Conservation (phyloP, 768 basidiomycete species). For the Nevesoporus exiguus region DNA sequence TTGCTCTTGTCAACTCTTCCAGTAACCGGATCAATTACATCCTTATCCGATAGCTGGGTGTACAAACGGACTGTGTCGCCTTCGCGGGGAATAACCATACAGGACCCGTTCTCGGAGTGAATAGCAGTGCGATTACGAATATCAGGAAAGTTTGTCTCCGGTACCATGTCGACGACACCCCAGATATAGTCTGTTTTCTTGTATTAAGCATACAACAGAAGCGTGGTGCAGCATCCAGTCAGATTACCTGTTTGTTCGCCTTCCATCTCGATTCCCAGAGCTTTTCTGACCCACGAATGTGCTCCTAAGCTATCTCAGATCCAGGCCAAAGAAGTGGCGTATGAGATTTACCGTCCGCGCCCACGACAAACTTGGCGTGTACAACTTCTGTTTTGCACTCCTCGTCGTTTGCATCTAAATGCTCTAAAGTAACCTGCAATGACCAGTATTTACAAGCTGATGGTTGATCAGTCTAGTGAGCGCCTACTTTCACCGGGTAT, state of each 20-base stretch:
- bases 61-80: conserved; percentile 67
- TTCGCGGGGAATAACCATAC: conserved; percentile 75
- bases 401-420: conserved; percentile 24
- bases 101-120: conserved; percentile 66
- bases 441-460: not conserved
- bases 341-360: conserved; percentile 31
- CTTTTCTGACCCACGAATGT: conserved; percentile 46
- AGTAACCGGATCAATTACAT: conserved; percentile 40
- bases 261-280: conserved; percentile 42
- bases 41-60: conserved; percentile 56
- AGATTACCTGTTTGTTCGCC: conserved; percentile 46
- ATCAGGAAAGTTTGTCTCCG: conserved; percentile 76
- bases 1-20: conserved; percentile 54
- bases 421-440: conserved; percentile 24
- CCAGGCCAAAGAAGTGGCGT: not conserved
- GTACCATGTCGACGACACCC: conserved; percentile 75
- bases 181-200: conserved; percentile 62
- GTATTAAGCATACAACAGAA: not conserved
- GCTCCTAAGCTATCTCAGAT: conserved; percentile 27
- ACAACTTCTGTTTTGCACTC: conserved; percentile 32
- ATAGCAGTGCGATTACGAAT: conserved; percentile 61
- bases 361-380: conserved; percentile 35
- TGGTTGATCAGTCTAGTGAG: not conserved
- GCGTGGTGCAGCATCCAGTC: not conserved
- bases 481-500: conserved; percentile 31